Base-by-base conservation (phyloP, 768 basidiomycete species). In the Boletus subparvulus region DNA sequence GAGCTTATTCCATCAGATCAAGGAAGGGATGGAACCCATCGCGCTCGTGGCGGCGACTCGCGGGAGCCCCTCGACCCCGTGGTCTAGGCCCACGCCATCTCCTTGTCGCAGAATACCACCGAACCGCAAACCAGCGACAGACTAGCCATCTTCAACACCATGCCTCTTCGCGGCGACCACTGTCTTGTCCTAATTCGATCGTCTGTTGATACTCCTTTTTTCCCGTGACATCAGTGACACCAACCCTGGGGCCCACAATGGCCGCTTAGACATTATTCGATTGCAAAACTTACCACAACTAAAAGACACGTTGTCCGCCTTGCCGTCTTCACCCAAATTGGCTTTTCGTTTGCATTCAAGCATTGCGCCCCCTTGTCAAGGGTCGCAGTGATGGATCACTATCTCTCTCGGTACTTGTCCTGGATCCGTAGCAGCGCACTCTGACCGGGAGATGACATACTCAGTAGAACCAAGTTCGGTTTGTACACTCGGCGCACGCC, bases 401-500 rank as follows among this genome's bases (percentile, higher is more conserved):
- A 42, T 50, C 49, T 16, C 43, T 36, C 36, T 53, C 51, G 52
- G 54, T 47, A 19, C 36, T 49, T 37, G 28, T 3, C 9, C 14
- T 32, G 54, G 51, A 56, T 54, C 54, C 45, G 42, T 41, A 17
- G 11, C 19, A 46, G 59, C 62, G 60, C 63, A 62, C 19, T 62
- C 14, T n/a, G 30, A 35, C 49, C 59, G 59, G 30, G 13, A 42
- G 21, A 33, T 46, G 14, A 6, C n/a, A 32, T 6, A 28, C 26
- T 28, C 21, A 28, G 4, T 3, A 39, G 3, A 40, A 7, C 30
- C 11, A 36, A 19, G 12, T 28, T 21, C 6, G 10, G 24, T 2
- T 33, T 17, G 41, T 35, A 13, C 16, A 9, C 11, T 28, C 37
- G 41, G 32, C 42, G 9, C 35, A 30, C 26, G 14, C 41, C 56